phyloP scores from a whole-genome alignment of 257 asterid species.

The Rehmannia glutinosa region DNA sequence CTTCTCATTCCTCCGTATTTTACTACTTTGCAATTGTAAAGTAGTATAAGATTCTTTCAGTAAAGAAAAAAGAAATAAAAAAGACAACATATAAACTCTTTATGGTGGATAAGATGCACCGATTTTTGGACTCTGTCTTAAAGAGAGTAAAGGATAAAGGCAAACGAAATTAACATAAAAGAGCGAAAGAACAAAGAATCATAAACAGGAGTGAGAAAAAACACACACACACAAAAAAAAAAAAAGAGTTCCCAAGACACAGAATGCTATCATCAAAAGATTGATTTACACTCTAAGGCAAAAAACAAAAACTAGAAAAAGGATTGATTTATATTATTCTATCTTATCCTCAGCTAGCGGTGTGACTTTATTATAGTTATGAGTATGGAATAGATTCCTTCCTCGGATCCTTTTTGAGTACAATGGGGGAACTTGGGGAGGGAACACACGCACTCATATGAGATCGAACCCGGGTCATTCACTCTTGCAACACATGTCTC shows the following conservation, averaged over 20 bases:
- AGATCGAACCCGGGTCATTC: too few species aligned
- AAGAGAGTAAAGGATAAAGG: slow-evolving; percentile 7
- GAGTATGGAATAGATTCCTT: neutral
- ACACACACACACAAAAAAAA: too few species aligned
- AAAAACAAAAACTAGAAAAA: too few species aligned
- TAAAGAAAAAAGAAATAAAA: neutral
- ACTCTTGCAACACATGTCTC: too few species aligned
- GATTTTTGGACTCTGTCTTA: neutral
- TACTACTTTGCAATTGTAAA: too few species aligned
- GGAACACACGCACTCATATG: too few species aligned
- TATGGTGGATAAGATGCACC: slow-evolving; percentile 15
- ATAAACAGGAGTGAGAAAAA: neutral
- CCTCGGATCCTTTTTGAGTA: neutral
- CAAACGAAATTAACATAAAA: neutral
- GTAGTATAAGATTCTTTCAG: too few species aligned
- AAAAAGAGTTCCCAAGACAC: too few species aligned
- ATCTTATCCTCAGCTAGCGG: slow-evolving; percentile 3
- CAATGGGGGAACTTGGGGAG: too few species aligned
- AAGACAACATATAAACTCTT: neutral
- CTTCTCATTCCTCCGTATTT: too few species aligned
- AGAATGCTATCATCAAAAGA: neutral
- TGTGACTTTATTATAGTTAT: slow-evolving; percentile 1
- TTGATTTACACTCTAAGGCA: too few species aligned
- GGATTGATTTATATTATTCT: neutral
- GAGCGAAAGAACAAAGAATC: neutral